Evolutionary conservation across 2,329 filamentous ascomycete species (phyloP), one percentile per base, ranked within the genome.

Genomic region (Moelleriella libera): DNA sequence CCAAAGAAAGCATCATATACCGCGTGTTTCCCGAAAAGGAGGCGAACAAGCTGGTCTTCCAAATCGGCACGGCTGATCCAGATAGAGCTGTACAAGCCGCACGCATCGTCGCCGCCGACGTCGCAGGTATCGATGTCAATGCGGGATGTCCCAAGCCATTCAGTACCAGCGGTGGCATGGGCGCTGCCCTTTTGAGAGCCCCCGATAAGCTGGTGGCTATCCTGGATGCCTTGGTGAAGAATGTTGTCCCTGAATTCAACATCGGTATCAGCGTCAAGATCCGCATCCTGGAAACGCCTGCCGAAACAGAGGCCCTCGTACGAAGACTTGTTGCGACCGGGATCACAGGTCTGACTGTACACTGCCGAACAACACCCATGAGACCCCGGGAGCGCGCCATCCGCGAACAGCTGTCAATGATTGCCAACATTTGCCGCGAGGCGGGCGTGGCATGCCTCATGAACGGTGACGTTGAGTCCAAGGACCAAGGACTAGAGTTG

Each of bases 261-360:
- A 94, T 98, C 54, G 89, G 90, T 48, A 92, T 98, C 60, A 94
- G 87, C 57, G 92, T 98, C 56, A 98, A 98, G 71, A 98, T 98
- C 49, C 80, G 92, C 45, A 75, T 98, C 30, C 73, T 98, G 2
- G 81, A 88, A 47, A 86, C 82, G 0, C 70, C 84, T 0, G 82
- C 81, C 50, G 69, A 83, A 59, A 98, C 92, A 0, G 81, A 85
- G 56, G 70, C 71, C 1, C 72, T 98, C 12, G 90, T 98, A 11
- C 73, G 81, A 46, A 74, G 78, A 49, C 79, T 98, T 3, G 85
- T 86, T 53, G 76, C 74, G 45, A 98, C 92, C 0, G 92, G 92
- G 2, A 97, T 98, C 61, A 92, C 83, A 2, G 89, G 85, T 0
- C 69, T 98, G 53, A 97, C 92, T 0, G 79, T 98, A 1, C 92